Conservation (phyloP, 768 basidiomycete genomes). For the Boletus eberwhitei region DNA sequence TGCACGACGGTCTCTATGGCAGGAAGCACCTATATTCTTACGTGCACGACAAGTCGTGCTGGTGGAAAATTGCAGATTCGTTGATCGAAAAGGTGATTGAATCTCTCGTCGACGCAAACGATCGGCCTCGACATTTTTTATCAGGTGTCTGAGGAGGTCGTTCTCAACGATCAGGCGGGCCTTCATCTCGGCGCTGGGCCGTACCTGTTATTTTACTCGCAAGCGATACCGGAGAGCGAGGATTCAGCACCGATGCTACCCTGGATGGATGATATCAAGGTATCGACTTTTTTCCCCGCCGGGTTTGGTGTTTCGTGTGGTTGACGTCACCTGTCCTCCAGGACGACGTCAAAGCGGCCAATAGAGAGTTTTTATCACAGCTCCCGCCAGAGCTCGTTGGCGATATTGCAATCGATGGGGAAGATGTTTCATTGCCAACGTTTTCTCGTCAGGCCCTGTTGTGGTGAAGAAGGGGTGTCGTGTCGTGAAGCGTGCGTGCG, state of each 20-base stretch:
- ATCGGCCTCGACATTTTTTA: background rate
- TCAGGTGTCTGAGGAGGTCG: slow-evolving; percentile 68
- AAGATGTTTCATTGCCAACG: background rate
- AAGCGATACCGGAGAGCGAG: slow-evolving; percentile 24
- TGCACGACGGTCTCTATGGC: slow-evolving; percentile 76
- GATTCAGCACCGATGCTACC: slow-evolving; percentile 14
- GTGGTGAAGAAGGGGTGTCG: slow-evolving; percentile 6
- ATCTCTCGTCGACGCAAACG: background rate
- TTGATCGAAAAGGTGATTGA: slow-evolving; percentile 56
- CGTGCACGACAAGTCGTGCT: slow-evolving; percentile 55
- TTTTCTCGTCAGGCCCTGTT: background rate
- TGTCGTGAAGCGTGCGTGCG: slow-evolving; percentile 5
- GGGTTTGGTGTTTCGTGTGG: background rate
- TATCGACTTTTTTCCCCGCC: background rate
- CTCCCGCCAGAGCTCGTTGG: slow-evolving; percentile 31
- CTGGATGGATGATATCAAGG: slow-evolving; percentile 32
- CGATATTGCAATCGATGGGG: slow-evolving; percentile 21
- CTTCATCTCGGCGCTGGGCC: slow-evolving; percentile 76
- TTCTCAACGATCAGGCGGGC: slow-evolving; percentile 66
- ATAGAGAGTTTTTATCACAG: slow-evolving; percentile 34
- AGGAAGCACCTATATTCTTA: slow-evolving; percentile 79
- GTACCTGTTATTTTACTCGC: slow-evolving; percentile 70
- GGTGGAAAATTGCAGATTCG: slow-evolving; percentile 83
- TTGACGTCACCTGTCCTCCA: background rate
- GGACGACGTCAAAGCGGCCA: slow-evolving; percentile 38